These are phyloP conservation scores for Erodium maritimum DNA, from an alignment of 345 rosid genomes.

Conservation along the genomic window DNA sequence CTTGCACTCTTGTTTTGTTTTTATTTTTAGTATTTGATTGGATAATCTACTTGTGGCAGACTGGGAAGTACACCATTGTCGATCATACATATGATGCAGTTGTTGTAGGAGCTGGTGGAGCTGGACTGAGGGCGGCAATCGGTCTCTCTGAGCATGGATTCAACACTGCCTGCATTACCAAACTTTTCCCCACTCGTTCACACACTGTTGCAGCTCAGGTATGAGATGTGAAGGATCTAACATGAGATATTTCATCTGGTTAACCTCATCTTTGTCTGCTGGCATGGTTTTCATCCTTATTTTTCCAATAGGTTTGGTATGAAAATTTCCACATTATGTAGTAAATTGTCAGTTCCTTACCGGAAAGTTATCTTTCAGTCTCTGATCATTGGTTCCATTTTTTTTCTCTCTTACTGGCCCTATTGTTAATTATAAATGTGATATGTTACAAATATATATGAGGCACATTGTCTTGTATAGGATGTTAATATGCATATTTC, in stretches of 20 bases:
- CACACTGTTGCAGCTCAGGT: slow-evolving; percentile 99
- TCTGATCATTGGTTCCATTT: neutral
- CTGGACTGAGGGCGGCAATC: slow-evolving; percentile 90
- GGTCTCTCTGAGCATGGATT: slow-evolving; percentile 98
- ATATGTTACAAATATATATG: too few relatives aligned
- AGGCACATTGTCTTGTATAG: neutral
- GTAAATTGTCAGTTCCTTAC: neutral
- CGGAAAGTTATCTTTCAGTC: neutral
- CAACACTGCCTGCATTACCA: slow-evolving; percentile 95
- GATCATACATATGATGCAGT: slow-evolving; percentile 96
- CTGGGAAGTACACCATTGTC: slow-evolving; percentile 59
- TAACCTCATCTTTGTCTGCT: neutral
- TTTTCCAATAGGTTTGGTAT: too few relatives aligned
- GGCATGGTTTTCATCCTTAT: neutral
- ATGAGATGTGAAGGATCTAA: neutral
- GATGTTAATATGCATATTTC: neutral
- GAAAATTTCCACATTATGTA: neutral
- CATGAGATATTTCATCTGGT: neutral
- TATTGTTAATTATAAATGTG: too few relatives aligned
- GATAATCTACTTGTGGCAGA: slow-evolving; percentile 16
- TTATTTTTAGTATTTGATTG: neutral
- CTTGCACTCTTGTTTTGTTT: neutral
- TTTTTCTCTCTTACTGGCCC: neutral
- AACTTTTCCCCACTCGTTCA: slow-evolving; percentile 93
- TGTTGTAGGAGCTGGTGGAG: slow-evolving; percentile 98